Conservation (phyloP, 2,329 filamentous ascomycete species). For the Venturia carpophila region DNA sequence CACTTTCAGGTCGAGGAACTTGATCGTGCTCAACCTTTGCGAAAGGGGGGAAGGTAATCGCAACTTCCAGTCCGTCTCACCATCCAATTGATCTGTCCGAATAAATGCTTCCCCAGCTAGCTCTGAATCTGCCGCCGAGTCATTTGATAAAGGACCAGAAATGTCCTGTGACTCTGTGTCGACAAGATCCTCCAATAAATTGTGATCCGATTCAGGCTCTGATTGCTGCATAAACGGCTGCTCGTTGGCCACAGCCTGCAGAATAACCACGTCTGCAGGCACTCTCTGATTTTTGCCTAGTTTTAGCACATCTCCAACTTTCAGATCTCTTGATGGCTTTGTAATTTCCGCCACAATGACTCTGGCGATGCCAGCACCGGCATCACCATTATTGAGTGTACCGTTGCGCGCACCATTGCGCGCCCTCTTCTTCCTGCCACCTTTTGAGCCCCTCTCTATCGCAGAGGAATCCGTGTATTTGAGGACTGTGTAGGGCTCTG, state of each 20-base stretch:
- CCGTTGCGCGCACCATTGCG: conserved; percentile 25
- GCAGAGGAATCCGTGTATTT: conserved; percentile 52
- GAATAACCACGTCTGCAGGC: conserved; percentile 85
- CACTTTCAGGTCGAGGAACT: conserved; percentile 60
- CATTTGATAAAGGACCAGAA: background rate
- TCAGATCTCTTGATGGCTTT: conserved; percentile 80
- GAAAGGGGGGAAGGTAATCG: conserved; percentile 79
- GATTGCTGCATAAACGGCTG: conserved; percentile 23
- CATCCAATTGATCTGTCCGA: conserved; percentile 91
- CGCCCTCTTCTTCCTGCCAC: conserved; percentile 22
- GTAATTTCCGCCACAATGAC: conserved; percentile 54
- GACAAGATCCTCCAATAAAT: conserved; percentile 13
- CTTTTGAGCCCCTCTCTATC: conserved; percentile 16
- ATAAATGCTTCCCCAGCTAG: conserved; percentile 79
- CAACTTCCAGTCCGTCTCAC: conserved; percentile 98
- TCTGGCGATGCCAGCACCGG: background rate
- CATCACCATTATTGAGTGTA: conserved; percentile 13
- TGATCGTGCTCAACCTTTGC: conserved; percentile 64
- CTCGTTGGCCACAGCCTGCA: conserved; percentile 61
- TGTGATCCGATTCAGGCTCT: background rate
- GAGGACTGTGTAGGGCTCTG: conserved; percentile 76
- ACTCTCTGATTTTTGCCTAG: conserved; percentile 86
- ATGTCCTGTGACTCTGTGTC: conserved; percentile 7
- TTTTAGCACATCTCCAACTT: conserved; percentile 92
- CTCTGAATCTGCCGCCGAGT: background rate